Base-by-base conservation (phyloP, 768 basidiomycete genomes). In the Calocera cornea region DNA sequence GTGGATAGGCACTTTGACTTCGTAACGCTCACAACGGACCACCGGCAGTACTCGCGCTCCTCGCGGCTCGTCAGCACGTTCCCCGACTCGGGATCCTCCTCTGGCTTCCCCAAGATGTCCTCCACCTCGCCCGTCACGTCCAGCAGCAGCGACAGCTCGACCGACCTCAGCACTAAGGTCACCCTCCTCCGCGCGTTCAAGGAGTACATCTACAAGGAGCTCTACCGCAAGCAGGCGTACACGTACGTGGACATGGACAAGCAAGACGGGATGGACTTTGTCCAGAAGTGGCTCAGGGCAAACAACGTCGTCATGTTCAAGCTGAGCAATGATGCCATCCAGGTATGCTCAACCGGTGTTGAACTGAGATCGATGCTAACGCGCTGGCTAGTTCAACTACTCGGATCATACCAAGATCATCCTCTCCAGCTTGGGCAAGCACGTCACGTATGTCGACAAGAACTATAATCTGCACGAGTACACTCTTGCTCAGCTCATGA, bases 221-320 rank as follows among this genome's bases (percentile, higher is more conserved):
- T 99, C 24, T 90, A 88, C 70, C 87, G 90, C 66, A 87, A 95
- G 68, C 89, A 91, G 70, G 83, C 86, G 8, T 97, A 90, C 74
- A 88, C 87, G 12, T 97, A 83, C 72, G 81, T 86, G 70, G 92
- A 95, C 72, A 66, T 76, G 49, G 79, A 80, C 11, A 78, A 88
- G 66, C 83, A 83, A 60, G 86, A 83, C 72, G 94, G 94, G 24
- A 93, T 98, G 92, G 90, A 90, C 72, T 97, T 95, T 80, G 89
- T 97, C 54, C 89, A 92, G 77, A 92, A 91, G 78, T 97, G 95
- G 76, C 82, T 97, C 70, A 82, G 95, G 71, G 95, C 95, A 92
- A 97, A 95, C 78, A 88, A 94, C 71, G 92, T 95, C 63, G 95
- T 97, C 69, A 88, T 97, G 34, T 99, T 99, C 82, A 89, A 93